Evolutionary conservation across 371 early-diverging fungal genomes (phyloP).

Genomic region (Mucor irregularis): DNA sequence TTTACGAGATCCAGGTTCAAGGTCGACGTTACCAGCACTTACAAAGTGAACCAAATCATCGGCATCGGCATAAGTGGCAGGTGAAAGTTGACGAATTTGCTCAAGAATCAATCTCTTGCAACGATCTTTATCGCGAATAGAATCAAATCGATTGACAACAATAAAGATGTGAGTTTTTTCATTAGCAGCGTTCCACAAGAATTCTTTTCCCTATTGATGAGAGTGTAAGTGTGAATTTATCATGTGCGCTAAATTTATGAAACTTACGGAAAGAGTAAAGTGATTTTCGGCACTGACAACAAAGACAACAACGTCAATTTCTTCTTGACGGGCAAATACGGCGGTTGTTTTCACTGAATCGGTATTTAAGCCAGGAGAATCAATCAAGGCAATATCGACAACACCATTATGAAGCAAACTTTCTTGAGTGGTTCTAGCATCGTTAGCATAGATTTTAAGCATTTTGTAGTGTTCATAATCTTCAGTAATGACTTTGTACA

Average conservation of each 20-base stretch:
- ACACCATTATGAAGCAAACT: constrained; percentile 92
- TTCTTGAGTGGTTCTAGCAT: constrained; percentile 63
- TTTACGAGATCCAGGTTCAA: constrained; percentile 44
- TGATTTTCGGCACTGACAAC: constrained; percentile 98
- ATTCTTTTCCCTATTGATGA: constrained; percentile 88
- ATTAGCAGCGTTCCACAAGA: constrained; percentile 91
- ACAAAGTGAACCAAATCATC: constrained; percentile 97
- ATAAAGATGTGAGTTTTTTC: constrained; percentile 98
- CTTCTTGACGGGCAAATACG: constrained; percentile 95
- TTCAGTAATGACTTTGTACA: constrained; percentile 61
- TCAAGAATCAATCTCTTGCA: constrained; percentile 91
- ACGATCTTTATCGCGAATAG: constrained; percentile 90
- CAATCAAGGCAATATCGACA: constrained; percentile 94
- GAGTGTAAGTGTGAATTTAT: too few relatives aligned
- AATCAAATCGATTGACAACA: constrained; percentile 96
- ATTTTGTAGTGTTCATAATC: constrained; percentile 74
- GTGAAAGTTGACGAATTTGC: constrained; percentile 92
- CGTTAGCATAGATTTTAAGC: constrained; percentile 86
- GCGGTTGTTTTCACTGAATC: constrained; percentile 96
- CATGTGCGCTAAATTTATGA: too few relatives aligned
- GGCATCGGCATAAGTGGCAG: constrained; percentile 88
- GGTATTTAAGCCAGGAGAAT: constrained; percentile 97
- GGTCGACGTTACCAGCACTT: constrained; percentile 68
- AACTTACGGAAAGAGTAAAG: constrained; percentile 88
- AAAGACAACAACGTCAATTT: constrained; percentile 99